Base-by-base conservation (phyloP, 2,329 filamentous ascomycete genomes). In the Pseudogymnoascus sp. region DNA sequence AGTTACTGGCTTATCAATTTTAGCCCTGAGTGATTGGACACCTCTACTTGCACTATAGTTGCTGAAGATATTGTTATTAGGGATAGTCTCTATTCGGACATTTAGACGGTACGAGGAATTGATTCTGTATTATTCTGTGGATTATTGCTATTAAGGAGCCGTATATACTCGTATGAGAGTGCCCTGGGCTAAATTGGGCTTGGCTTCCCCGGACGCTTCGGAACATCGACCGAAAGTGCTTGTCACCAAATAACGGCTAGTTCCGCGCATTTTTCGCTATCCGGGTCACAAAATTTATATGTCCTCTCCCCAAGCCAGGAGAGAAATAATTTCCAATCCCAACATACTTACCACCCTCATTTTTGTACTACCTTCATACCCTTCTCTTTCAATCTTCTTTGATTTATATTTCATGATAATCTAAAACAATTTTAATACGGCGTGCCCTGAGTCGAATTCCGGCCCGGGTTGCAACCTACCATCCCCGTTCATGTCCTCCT, bases 201-300 rank as follows among this genome's bases (percentile, higher is more conserved):
- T 53, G 46, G n/a, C 46, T 53, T 53, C 46, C 46, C 46, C 46
- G 46, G 46, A 53, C 46, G 46, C 46, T 53, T n/a, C 46, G 46
- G 46, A 56, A 33, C 46, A 56, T 56, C 9, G 26, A 31, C 46
- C 46, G 46, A 56, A 56, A 19, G 46, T 56, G 46, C 26, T 19
- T 56, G 46, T 56, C 46, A 31, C 46, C 46, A 56, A 56, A 56
- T 19, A 26, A 60, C 59, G 59, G 59, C 59, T 60, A 60, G 59
- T 37, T 60, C 59, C 59, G 59, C 7, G 29, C 33, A 60, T 40
- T 40, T 37, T 40, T 60, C 59, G 59, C 37, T 60, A 60, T 60
- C 59, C 37, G 59, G 59, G 59, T 60, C 59, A 60, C 59, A 60
- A 60, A 60, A 60, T 60, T 60, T 60, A 60, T 60, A 40, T 37